These are phyloP conservation scores for Triticum urartu DNA, from an alignment of 176 grass and related monocot genomes.

Conservation along the genomic window DNA sequence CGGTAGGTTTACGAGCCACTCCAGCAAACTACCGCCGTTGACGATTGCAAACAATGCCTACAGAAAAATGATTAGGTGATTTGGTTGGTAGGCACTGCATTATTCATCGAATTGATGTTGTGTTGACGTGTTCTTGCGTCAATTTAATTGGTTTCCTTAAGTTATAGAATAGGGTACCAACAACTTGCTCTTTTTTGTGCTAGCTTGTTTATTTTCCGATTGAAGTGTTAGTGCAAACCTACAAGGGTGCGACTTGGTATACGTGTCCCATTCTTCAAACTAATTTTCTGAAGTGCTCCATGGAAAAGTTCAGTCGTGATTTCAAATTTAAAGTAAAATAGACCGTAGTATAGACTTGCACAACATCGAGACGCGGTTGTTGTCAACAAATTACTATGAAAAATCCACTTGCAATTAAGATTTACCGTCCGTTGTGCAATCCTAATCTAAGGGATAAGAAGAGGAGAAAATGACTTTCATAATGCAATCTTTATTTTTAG, in stretches of 20 bases:
- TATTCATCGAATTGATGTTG: not conserved
- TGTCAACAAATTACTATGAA: slow-evolving; percentile 15
- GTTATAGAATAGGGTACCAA: not conserved
- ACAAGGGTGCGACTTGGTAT: not conserved
- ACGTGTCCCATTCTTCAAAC: not conserved
- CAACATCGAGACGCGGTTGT: not conserved
- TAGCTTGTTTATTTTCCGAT: not conserved
- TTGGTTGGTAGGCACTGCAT: not conserved
- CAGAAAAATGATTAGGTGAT: not conserved
- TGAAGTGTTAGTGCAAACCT: not conserved
- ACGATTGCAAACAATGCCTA: not conserved
- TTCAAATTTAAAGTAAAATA: not conserved
- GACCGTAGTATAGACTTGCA: not conserved
- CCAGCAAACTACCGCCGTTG: not conserved
- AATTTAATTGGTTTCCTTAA: not conserved
- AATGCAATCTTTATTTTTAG: not conserved
- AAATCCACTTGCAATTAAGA: not conserved
- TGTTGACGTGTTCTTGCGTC: not conserved
- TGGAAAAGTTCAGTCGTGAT: not conserved
- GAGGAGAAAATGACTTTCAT: not conserved
- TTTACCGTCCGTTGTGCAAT: not conserved
- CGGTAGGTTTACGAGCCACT: not conserved
- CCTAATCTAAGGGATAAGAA: not conserved
- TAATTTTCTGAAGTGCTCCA: slow-evolving; percentile 10
- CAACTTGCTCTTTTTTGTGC: not conserved